A percentile compares a stretch with the other conserved stretches of the same genome.
These are phyloP conservation scores for Byssochlamys sp. DNA, from an alignment of 2,329 filamentous ascomycete genomes.

Conservation along the genomic window DNA sequence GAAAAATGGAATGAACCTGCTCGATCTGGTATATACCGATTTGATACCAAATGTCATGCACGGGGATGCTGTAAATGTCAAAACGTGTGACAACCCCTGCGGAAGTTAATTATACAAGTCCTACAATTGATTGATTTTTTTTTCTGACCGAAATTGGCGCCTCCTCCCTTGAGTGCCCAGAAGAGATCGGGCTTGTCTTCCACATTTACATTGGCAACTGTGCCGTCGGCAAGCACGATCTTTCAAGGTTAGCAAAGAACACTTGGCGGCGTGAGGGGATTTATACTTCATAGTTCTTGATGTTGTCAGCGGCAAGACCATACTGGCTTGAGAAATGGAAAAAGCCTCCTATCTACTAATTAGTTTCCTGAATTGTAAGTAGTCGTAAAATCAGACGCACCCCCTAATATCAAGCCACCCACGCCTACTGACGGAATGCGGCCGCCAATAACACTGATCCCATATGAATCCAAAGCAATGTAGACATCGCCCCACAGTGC, in stretches of 20 bases:
- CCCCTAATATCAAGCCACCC: not conserved
- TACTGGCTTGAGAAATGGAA: conserved; percentile 7
- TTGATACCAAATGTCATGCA: conserved; percentile 16
- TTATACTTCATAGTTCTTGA: conserved; percentile 1
- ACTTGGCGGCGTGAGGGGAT: too few relatives aligned
- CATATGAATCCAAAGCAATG: not conserved
- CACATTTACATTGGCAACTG: too few relatives aligned
- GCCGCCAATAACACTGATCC: not conserved
- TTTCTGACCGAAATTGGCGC: too few relatives aligned
- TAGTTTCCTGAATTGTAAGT: not conserved
- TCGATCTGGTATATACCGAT: conserved; percentile 9
- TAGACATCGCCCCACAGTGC: not conserved
- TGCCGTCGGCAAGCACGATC: conserved; percentile 16
- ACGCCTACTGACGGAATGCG: not conserved
- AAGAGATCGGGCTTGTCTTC: too few relatives aligned
- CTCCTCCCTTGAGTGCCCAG: too few relatives aligned
- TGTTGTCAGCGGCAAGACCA: conserved; percentile 7
- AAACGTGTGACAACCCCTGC: too few relatives aligned
- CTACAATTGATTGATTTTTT: too few relatives aligned
- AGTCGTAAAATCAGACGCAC: not conserved
- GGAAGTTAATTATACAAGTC: too few relatives aligned
- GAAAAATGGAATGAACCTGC: conserved; percentile 14
- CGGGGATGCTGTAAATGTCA: conserved; percentile 13
- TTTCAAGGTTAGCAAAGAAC: not conserved
- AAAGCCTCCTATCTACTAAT: conserved; percentile 3